Percentiles rank a stretch among this genome's conserved stretches.
phyloP scores from a whole-genome alignment of 805 yeast species.

The Kuraishia floccosa region DNA sequence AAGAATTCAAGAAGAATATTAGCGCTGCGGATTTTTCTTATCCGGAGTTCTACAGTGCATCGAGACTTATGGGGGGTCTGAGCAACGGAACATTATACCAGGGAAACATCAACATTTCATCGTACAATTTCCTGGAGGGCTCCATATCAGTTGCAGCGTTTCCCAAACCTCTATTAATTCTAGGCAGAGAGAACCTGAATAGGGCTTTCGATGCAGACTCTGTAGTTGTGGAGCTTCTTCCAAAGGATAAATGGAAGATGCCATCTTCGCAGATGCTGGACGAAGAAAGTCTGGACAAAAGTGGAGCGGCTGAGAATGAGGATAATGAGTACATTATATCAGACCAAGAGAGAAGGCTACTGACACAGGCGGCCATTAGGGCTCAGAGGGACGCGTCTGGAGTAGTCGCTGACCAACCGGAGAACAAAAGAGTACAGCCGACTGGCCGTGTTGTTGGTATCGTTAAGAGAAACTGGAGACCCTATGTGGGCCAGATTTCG shows the following conservation, averaged over 20 bases:
- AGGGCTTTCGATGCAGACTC: conserved; percentile 89
- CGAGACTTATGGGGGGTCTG: conserved; percentile 85
- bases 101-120: conserved; percentile 70
- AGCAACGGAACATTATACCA: conserved; percentile 81
- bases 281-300: conserved; percentile 50
- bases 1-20: too few species aligned
- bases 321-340: conserved; percentile 36
- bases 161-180: conserved; percentile 68
- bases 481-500: conserved; percentile 88
- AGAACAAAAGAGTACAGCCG: conserved; percentile 54
- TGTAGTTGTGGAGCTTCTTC: conserved; percentile 83
- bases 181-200: conserved; percentile 78
- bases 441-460: conserved; percentile 90
- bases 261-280: conserved; percentile 76
- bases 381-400: conserved; percentile 28
- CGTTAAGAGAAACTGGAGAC: conserved; percentile 86
- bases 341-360: conserved; percentile 58
- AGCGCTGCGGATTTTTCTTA: conserved; percentile 39
- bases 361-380: conserved; percentile 67
- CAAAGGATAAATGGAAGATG: conserved; percentile 77
- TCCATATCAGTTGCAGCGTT: conserved; percentile 60
- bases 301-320: conserved; percentile 46
- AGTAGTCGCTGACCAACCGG: conserved; percentile 23
- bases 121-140: conserved; percentile 86
- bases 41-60: conserved; percentile 67